phyloP scores from a whole-genome alignment of 2,329 filamentous ascomycete species.

The Sclerotinia trifoliorum region DNA sequence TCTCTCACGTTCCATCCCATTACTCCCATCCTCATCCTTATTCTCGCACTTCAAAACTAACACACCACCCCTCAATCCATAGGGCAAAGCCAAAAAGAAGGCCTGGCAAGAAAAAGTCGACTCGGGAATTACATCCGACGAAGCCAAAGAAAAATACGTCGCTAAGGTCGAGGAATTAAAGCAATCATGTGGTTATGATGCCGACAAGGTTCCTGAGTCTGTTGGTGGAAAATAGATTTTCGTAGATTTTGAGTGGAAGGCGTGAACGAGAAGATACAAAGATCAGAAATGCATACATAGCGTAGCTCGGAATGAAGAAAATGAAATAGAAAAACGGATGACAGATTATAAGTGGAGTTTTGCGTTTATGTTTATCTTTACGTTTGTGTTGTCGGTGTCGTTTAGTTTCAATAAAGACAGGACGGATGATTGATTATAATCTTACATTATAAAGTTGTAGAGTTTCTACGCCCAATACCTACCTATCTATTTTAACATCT shows the following conservation, averaged over 20 bases:
- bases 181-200: slow-evolving; percentile 65
- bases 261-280: background rate
- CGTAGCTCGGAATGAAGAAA: background rate
- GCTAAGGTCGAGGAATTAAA: slow-evolving; percentile 70
- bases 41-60: background rate
- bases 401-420: too few relatives aligned
- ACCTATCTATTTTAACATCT: too few relatives aligned
- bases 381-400: too few relatives aligned
- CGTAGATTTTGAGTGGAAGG: background rate
- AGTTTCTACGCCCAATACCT: too few relatives aligned
- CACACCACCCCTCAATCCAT: background rate
- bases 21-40: too few relatives aligned
- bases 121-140: slow-evolving; percentile 56
- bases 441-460: too few relatives aligned
- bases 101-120: slow-evolving; percentile 73
- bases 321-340: background rate
- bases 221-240: slow-evolving; percentile 41
- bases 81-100: slow-evolving; percentile 76
- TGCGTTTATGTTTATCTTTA: too few relatives aligned
- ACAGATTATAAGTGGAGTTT: background rate
- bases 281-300: background rate
- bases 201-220: slow-evolving; percentile 60
- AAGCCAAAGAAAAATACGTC: slow-evolving; percentile 77
- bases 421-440: too few relatives aligned
- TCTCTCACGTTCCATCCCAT: slow-evolving; percentile 40